Evolutionary conservation across 1,284 basidiomycete species (phyloP), one percentile per base, ranked within the genome.

Genomic region (Hortiboletus rubellus): DNA sequence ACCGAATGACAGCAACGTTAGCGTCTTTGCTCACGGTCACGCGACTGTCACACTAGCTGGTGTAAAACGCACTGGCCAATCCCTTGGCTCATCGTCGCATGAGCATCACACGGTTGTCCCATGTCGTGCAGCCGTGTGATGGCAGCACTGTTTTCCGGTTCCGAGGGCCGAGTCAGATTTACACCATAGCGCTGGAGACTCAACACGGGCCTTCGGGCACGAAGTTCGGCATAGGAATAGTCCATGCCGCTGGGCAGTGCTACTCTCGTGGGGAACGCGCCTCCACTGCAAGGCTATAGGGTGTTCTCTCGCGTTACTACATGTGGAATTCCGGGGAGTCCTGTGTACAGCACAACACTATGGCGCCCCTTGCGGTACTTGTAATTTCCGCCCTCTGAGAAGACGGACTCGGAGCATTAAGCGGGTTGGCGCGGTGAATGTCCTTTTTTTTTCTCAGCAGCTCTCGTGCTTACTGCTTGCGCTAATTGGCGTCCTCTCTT

Each of bases 151-250:
- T 55, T 49, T 33, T 56, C 57, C 69, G 65, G 67, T 56, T 62
- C 70, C 69, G 70, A 71, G 65, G 65, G 46, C 18, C 50, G 42
- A 47, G 55, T 33, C 57, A 55, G 55, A 65, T 66, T 58, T 64
- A 57, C 43, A 50, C 44, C 42, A 65, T 17, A 41, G 53, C 34
- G 52, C 50, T 65, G 44, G 55, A 60, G 60, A 54, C 38, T 55
- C 37, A 48, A 44, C 45, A 45, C 37, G 37, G 50, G 57, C 45
- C 45, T 56, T 56, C 53, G 43, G 55, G 52, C 42, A 51, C 53
- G 54, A 27, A 27, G 40, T 42, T 46, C 54, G 34, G 41, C 49
- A 47, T 27, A 45, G 37, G 47, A 46, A 43, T 24, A 14, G 37
- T 46, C 54, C 54, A 57, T 48, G 54, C 44, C 47, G 60, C 18